phyloP scores from a whole-genome alignment of 164 flowering plant genomes.

The Umbilicus rupestris region DNA sequence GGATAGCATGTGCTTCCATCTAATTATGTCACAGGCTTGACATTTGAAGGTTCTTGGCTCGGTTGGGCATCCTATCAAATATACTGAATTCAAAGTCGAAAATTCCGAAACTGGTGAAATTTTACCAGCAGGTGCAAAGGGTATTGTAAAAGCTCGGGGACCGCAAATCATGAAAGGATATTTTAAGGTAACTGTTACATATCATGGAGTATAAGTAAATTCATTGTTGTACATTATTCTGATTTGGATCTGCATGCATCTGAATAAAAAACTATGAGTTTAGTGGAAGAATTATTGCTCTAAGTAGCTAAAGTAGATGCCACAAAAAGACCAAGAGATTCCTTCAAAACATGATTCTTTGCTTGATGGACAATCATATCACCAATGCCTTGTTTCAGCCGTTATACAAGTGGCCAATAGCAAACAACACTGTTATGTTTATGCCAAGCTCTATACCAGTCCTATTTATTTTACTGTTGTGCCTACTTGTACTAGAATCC shows the following conservation, averaged over 20 bases:
- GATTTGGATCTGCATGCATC: too few relatives aligned
- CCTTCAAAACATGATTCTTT: background rate
- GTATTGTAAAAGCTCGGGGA: slow-evolving; percentile 73
- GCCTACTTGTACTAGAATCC: slow-evolving; percentile 43
- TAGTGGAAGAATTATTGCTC: background rate
- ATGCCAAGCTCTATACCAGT: background rate
- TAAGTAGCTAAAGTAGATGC: background rate
- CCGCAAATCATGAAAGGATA: slow-evolving; percentile 95
- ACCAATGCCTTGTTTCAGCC: too few relatives aligned
- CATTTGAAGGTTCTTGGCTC: slow-evolving; percentile 82
- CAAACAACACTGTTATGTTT: background rate
- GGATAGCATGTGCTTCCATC: slow-evolving; percentile 1
- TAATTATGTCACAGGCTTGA: slow-evolving; percentile 23
- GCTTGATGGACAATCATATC: background rate
- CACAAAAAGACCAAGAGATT: background rate
- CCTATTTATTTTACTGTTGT: background rate
- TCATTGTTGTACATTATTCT: background rate
- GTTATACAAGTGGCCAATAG: too few relatives aligned
- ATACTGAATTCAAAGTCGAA: slow-evolving; percentile 66
- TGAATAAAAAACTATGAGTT: background rate
- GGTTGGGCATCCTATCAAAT: slow-evolving; percentile 63
- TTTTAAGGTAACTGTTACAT: slow-evolving; percentile 47
- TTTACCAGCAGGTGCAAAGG: slow-evolving; percentile 69
- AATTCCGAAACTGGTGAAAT: slow-evolving; percentile 56
- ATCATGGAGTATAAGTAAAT: background rate